Conservation (phyloP, 768 basidiomycete species). For the Termitomyces bulborhizus region DNA sequence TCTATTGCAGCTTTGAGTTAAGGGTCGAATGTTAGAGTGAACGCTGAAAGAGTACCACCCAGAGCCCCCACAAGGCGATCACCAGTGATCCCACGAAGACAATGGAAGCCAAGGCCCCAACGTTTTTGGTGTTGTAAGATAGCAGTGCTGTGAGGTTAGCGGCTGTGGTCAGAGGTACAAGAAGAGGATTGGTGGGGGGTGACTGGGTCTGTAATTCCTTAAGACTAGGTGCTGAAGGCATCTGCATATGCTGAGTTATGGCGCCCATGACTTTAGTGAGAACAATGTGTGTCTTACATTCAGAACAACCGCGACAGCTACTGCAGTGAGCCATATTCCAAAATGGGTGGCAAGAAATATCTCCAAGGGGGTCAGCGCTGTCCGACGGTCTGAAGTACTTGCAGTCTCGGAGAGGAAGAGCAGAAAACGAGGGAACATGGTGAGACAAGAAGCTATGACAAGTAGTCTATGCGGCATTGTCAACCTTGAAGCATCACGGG, state of each 20-base stretch:
- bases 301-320: constrained; percentile 51
- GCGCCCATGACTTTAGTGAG: not conserved
- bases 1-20: constrained; percentile 26
- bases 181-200: constrained; percentile 50
- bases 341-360: constrained; percentile 62
- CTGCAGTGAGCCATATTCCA: constrained; percentile 52
- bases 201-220: constrained; percentile 20
- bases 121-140: constrained; percentile 55
- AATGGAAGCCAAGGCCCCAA: constrained; percentile 51
- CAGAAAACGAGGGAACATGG: constrained; percentile 56
- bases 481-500: not conserved
- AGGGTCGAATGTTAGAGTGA: constrained; percentile 2
- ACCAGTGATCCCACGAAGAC: constrained; percentile 42
- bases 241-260: constrained; percentile 20
- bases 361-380: constrained; percentile 58
- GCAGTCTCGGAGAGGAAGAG: constrained; percentile 57
- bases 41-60: constrained; percentile 47
- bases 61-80: constrained; percentile 63
- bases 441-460: constrained; percentile 22
- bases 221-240: constrained; percentile 39
- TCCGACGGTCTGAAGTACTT: constrained; percentile 24
- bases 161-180: constrained; percentile 53
- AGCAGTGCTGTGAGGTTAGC: constrained; percentile 51
- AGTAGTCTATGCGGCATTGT: constrained; percentile 15
- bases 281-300: constrained; percentile 35